Conservation (phyloP, 371 early-diverging fungal genomes). For the Saksenaea oblongispora region DNA sequence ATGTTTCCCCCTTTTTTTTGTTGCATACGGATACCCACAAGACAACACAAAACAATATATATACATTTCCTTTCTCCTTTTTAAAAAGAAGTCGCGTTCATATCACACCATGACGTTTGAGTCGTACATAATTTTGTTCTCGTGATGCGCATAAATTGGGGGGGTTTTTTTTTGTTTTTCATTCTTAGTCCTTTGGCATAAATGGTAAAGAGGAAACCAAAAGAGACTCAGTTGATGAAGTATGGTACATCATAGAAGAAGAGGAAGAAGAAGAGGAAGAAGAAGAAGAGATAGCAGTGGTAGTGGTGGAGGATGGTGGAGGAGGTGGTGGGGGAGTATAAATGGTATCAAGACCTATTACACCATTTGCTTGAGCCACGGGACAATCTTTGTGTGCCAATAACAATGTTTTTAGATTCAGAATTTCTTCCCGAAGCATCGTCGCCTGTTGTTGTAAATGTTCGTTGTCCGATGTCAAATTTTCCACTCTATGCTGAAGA, state of each 20-base stretch:
- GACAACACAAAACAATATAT: neutral
- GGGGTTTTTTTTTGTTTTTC: neutral
- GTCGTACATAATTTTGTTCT: neutral
- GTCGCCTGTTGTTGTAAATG: constrained; percentile 46
- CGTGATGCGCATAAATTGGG: neutral
- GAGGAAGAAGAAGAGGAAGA: too few relatives aligned
- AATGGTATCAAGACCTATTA: neutral
- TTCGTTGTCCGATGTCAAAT: constrained; percentile 54
- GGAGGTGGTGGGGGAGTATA: neutral
- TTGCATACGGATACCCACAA: neutral
- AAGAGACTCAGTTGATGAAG: neutral
- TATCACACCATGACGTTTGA: neutral
- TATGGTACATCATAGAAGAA: neutral
- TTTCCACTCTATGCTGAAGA: constrained; percentile 60
- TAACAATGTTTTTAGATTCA: constrained; percentile 58
- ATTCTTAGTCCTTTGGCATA: neutral
- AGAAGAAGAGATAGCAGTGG: neutral
- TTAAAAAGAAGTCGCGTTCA: neutral
- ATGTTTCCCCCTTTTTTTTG: neutral
- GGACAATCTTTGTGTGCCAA: constrained; percentile 66
- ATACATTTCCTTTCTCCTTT: neutral
- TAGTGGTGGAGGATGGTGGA: neutral
- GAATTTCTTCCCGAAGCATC: constrained; percentile 50
- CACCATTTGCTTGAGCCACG: constrained; percentile 31
- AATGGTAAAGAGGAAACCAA: neutral